Evolutionary conservation across 2,329 filamentous ascomycete species (phyloP).

Genomic region (Trichoderma cornu-damae): DNA sequence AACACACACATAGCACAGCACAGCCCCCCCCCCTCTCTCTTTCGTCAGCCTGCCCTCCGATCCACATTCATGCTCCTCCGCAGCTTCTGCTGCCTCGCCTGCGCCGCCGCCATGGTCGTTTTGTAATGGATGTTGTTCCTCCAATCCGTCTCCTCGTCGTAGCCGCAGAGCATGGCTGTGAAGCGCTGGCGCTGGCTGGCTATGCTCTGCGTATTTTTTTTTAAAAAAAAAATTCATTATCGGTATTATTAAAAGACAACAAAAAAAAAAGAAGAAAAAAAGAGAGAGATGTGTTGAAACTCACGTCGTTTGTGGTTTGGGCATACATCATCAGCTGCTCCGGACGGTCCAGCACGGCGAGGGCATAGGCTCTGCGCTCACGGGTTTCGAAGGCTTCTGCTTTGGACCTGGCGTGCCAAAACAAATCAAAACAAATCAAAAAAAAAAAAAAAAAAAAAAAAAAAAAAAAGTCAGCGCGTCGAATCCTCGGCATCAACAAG

Average conservation of each 20-base stretch:
- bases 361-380: slow-evolving; percentile 46
- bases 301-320: slow-evolving; percentile 49
- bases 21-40: too few species aligned
- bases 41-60: neutral
- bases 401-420: slow-evolving; percentile 20
- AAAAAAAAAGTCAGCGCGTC: too few species aligned
- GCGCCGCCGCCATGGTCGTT: slow-evolving; percentile 10
- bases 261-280: neutral
- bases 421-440: too few species aligned
- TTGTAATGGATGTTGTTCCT: slow-evolving; percentile 5
- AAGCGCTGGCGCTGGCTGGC: slow-evolving; percentile 53
- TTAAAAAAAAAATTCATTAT: neutral
- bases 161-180: slow-evolving; percentile 51
- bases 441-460: too few species aligned
- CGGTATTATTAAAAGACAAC: neutral
- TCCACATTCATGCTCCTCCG: neutral
- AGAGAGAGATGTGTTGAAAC: neutral
- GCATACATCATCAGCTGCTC: slow-evolving; percentile 58
- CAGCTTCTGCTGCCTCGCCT: slow-evolving; percentile 1
- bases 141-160: slow-evolving; percentile 31
- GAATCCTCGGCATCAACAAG: too few species aligned
- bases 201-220: slow-evolving; percentile 42
- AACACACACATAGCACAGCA: too few species aligned
- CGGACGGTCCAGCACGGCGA: slow-evolving; percentile 51
- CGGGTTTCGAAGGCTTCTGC: slow-evolving; percentile 39